Percentiles rank a stretch among this genome's conserved stretches.
These are phyloP conservation scores for Amanita inopinata DNA, from an alignment of 768 basidiomycete species.

Conservation along the genomic window DNA sequence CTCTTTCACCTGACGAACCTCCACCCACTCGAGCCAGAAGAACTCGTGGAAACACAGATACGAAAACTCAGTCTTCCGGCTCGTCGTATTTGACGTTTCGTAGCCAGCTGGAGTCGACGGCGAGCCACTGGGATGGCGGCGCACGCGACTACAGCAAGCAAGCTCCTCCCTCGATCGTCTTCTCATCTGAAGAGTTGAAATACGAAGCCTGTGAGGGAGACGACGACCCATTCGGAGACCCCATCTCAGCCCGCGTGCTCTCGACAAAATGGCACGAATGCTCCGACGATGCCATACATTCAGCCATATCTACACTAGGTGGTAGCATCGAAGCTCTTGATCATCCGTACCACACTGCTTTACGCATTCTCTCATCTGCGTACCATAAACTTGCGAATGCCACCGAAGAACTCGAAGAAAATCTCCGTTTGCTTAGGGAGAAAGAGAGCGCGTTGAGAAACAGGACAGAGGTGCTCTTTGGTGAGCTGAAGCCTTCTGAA, in stretches of 20 bases:
- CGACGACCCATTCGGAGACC: not conserved
- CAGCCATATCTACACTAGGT: conserved; percentile 43
- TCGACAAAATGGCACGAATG: conserved; percentile 69
- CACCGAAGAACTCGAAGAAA: conserved; percentile 57
- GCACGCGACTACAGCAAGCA: conserved; percentile 45
- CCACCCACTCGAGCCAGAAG: conserved; percentile 7
- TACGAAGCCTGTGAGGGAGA: not conserved
- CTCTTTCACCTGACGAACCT: conserved; percentile 48
- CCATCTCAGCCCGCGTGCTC: conserved; percentile 28
- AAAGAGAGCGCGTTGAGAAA: conserved; percentile 44
- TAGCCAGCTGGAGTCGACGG: not conserved
- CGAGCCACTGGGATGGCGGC: conserved; percentile 33
- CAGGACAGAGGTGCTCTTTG: conserved; percentile 45
- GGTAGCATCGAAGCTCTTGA: conserved; percentile 28
- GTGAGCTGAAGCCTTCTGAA: conserved; percentile 50
- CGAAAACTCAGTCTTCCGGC: conserved; percentile 10
- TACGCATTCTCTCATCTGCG: conserved; percentile 64
- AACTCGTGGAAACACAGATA: conserved; percentile 10
- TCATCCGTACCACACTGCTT: conserved; percentile 56
- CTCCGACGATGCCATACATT: conserved; percentile 65
- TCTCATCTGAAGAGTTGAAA: conserved; percentile 1
- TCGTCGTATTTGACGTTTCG: not conserved
- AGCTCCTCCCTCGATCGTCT: conserved; percentile 15
- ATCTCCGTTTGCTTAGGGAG: conserved; percentile 40
- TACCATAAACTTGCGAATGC: conserved; percentile 46